Conservation (phyloP, 306 rosid genomes). For the Alnus glutinosa region DNA sequence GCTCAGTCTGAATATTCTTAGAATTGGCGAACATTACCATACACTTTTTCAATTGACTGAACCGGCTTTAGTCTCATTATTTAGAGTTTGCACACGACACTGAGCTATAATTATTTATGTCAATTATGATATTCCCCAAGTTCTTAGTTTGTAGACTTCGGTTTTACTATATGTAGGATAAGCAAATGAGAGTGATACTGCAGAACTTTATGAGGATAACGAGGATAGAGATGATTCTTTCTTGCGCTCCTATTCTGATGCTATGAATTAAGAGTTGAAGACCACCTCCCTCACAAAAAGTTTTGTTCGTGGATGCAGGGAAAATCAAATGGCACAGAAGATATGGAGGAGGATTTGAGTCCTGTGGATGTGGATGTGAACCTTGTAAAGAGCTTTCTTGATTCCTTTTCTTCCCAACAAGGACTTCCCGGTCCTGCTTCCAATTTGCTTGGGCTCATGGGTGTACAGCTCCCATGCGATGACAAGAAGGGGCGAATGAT, state of each 20-base stretch:
- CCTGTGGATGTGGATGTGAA: constrained; percentile 93
- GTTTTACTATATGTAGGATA: constrained; percentile 2
- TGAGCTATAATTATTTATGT: not conserved
- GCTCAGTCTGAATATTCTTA: not conserved
- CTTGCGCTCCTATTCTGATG: constrained; percentile 73
- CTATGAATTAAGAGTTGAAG: constrained; percentile 68
- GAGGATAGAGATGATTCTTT: constrained; percentile 52
- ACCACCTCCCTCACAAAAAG: constrained; percentile 71
- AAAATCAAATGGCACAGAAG: constrained; percentile 49
- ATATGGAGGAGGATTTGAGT: constrained; percentile 78
- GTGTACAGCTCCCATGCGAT: constrained; percentile 76
- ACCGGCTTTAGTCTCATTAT: not conserved
- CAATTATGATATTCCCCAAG: not conserved
- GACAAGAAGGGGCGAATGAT: constrained; percentile 59
- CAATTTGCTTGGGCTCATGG: constrained; percentile 92
- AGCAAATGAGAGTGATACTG: constrained; percentile 53
- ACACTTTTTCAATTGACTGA: not conserved
- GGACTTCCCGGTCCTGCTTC: constrained; percentile 99
- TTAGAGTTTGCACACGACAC: not conserved
- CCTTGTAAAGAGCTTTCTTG: constrained; percentile 86
- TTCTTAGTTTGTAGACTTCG: not conserved
- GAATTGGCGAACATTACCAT: not conserved
- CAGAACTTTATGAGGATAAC: constrained; percentile 35
- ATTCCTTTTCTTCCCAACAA: constrained; percentile 92
- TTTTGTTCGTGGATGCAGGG: constrained; percentile 73